A percentile compares a stretch with the other conserved stretches of the same genome.
phyloP scores from a whole-genome alignment of 208 protist genomes.

The Endotrypanum monterogeii region DNA sequence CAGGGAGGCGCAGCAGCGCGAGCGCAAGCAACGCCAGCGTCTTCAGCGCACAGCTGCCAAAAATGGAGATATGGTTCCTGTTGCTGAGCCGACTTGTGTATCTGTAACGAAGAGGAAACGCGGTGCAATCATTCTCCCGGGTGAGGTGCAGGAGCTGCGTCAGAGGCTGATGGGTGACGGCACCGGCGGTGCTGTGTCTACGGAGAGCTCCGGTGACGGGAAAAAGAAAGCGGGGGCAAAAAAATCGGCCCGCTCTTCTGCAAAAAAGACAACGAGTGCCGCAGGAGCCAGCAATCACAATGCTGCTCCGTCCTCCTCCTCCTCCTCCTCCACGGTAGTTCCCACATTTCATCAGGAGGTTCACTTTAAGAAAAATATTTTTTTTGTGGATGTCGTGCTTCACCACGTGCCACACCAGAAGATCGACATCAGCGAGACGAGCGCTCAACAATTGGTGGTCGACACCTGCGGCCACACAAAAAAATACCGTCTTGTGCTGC shows the following conservation, averaged over 20 bases:
- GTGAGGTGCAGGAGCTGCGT: conserved; percentile 66
- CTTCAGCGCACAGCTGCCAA: conserved; percentile 21
- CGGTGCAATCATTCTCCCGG: conserved; percentile 75
- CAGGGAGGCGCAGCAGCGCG: conserved; percentile 55
- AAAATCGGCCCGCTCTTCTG: conserved; percentile 5
- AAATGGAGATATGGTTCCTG: conserved; percentile 4
- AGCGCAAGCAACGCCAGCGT: conserved; percentile 47
- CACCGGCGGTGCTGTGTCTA: neutral
- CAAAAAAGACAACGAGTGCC: conserved; percentile 14
- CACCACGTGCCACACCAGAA: conserved; percentile 76
- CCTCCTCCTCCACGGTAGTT: conserved; percentile 31
- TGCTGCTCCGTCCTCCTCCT: conserved; percentile 8
- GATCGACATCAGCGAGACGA: conserved; percentile 77
- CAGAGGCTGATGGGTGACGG: conserved; percentile 36
- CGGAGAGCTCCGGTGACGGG: neutral
- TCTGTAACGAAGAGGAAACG: conserved; percentile 32
- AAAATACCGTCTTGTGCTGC: conserved; percentile 80
- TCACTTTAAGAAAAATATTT: conserved; percentile 81
- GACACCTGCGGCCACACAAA: conserved; percentile 79
- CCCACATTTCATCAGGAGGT: conserved; percentile 73
- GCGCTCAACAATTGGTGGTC: conserved; percentile 50
- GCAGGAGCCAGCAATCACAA: conserved; percentile 4
- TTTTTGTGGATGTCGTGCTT: conserved; percentile 77
- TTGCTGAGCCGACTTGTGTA: neutral
- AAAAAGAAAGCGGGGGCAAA: conserved; percentile 14